Evolutionary conservation across 345 rosid species (phyloP).

Genomic region (Brassica cretica): DNA sequence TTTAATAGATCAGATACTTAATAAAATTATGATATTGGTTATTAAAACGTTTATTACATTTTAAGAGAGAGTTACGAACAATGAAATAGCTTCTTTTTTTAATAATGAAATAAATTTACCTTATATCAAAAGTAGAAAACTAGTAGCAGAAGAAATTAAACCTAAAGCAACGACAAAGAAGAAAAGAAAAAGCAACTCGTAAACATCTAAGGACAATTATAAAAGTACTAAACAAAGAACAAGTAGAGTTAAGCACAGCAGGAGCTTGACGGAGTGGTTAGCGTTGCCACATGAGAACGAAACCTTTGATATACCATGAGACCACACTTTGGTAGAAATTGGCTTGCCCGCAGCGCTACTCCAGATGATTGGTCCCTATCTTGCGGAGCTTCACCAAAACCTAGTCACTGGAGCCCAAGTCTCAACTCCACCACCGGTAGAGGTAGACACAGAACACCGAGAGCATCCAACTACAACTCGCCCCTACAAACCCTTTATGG

Average conservation of each 20-base stretch:
- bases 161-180: too few relatives aligned
- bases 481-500: too few relatives aligned
- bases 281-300: neutral
- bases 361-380: neutral
- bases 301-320: neutral
- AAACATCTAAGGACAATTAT: too few relatives aligned
- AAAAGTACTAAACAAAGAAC: too few relatives aligned
- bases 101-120: neutral
- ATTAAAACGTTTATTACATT: neutral
- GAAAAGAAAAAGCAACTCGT: too few relatives aligned
- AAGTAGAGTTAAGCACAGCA: too few relatives aligned
- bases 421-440: too few relatives aligned
- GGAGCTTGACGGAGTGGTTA: too few relatives aligned
- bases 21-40: neutral
- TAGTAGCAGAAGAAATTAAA: neutral
- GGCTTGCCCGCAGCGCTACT: neutral
- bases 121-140: neutral
- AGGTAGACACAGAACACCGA: too few relatives aligned
- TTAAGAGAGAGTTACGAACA: neutral
- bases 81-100: neutral
- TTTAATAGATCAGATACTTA: neutral
- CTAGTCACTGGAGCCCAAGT: too few relatives aligned
- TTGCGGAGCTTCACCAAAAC: too few relatives aligned
- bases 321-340: neutral
- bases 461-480: too few relatives aligned